Conservation (phyloP, 257 asterid species). For the Pogostemon cablin region DNA sequence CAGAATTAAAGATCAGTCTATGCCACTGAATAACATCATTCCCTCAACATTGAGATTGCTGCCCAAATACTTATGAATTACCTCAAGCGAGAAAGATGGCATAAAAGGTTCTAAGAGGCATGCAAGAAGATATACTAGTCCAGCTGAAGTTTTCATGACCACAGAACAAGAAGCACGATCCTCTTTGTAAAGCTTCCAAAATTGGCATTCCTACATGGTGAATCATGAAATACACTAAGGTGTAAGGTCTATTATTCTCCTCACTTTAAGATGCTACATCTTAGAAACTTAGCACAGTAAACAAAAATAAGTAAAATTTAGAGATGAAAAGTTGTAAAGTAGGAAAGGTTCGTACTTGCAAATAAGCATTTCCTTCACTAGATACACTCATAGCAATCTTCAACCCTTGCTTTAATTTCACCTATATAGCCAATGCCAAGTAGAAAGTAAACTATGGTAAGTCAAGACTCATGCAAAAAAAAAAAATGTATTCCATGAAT, state of each 20-base stretch:
- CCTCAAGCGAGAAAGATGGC: conserved; percentile 93
- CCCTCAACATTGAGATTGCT: conserved; percentile 1
- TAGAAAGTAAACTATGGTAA: conserved; percentile 27
- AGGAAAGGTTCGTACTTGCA: conserved; percentile 60
- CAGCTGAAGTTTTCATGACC: conserved; percentile 88
- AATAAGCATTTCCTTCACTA: conserved; percentile 90
- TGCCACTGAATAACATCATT: conserved; percentile 11
- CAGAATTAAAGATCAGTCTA: neutral
- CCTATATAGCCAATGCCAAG: conserved; percentile 49
- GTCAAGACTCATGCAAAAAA: conserved; percentile 16
- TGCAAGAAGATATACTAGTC: conserved; percentile 92
- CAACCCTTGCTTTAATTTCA: conserved; percentile 90
- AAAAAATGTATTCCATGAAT: conserved; percentile 14
- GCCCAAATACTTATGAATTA: conserved; percentile 32
- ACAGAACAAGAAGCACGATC: conserved; percentile 66
- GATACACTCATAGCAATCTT: conserved; percentile 90
- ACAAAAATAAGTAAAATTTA: neutral
- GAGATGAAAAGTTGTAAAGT: conserved; percentile 26
- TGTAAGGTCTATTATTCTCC: conserved; percentile 19
- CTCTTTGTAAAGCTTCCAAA: conserved; percentile 98
- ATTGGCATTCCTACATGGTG: conserved; percentile 72
- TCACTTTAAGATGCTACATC: conserved; percentile 16
- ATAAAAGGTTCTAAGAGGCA: conserved; percentile 92
- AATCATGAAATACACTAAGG: conserved; percentile 17
- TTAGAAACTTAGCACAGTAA: neutral